Base-by-base conservation (phyloP, 441 rosid species). In the Pelargonium cotyledonis region DNA sequence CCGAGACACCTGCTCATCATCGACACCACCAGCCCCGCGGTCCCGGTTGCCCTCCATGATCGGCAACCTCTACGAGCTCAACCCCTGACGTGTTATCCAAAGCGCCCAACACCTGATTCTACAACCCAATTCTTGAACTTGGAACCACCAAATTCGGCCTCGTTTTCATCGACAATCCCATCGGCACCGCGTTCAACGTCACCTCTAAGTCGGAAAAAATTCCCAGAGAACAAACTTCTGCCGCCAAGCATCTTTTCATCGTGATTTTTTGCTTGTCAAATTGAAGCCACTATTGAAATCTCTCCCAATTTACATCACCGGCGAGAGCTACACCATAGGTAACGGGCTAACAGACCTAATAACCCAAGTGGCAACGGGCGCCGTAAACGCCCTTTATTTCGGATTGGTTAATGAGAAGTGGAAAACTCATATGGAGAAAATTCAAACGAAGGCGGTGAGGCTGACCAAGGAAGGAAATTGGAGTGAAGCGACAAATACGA, bases 321-420 rank as follows among this genome's bases (percentile, higher is more conserved):
- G 98, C 1, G 98, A 93, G 82, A 93, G 98, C 71, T 93, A 93
- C 69, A 96, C 95, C 0, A 93, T 89, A 6, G 97, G 97, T 21
- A 86, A 90, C 61, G 98, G 98, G 10, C 40, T 92, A 29, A 92
- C 94, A 0, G 97, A 93, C 21, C 98, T 97, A 5, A 74, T 75
- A 15, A 79, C 78, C 0, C 98, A 90, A 51, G 81, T 89, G 41
- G 71, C 71, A 4, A 89, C 89, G 8, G 91, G 86, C 68, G 92
- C 92, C 31, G 73, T 63, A 15, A 88, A 69, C 72, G 86, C 85
- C 26, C 90, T 86, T 66, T 90, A 67, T 65, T 80, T 86, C 0
- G 98, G 97, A 38, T 65, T 90, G n/a, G 77, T 89, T 73, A 88
- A 93, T 70, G 85, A 88, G 70, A 84, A 70, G 79, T 96, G 90